Percentiles rank a stretch among this genome's conserved stretches.
Conservation (phyloP, 73 alveolate genomes). For the Diophrys sp. region DNA sequence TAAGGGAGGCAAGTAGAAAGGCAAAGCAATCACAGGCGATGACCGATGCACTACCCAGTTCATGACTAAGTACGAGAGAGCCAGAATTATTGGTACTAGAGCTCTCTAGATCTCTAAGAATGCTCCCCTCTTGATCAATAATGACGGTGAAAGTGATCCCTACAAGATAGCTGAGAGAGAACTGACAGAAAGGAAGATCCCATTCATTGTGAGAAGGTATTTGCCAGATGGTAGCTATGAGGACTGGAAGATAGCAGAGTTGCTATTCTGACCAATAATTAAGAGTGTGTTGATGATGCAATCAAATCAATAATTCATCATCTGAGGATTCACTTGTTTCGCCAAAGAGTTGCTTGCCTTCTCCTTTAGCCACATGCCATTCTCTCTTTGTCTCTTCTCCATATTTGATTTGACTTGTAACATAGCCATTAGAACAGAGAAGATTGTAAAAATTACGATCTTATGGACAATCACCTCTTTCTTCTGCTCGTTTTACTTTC, state of each 20-base stretch:
- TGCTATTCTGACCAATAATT: slow-evolving; percentile 9
- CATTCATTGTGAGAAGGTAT: slow-evolving; percentile 94
- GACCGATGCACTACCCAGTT: slow-evolving; percentile 85
- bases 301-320: neutral
- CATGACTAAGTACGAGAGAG: slow-evolving; percentile 97
- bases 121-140: slow-evolving; percentile 84
- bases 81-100: slow-evolving; percentile 97
- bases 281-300: no score
- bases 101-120: slow-evolving; percentile 94
- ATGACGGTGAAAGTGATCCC: slow-evolving; percentile 88
- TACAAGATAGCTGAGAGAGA: slow-evolving; percentile 94
- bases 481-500: no score
- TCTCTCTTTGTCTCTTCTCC: neutral
- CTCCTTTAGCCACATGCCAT: neutral
- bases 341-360: neutral
- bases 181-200: slow-evolving; percentile 85
- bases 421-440: neutral
- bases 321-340: neutral
- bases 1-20: no score
- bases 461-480: no score
- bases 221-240: slow-evolving; percentile 96
- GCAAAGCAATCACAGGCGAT: slow-evolving; percentile 31
- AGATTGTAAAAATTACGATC: neutral
- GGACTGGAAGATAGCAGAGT: slow-evolving; percentile 88
- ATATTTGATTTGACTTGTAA: neutral